phyloP scores from a whole-genome alignment of 2,329 filamentous ascomycete species.

The Colletotrichum ledebouriae region DNA sequence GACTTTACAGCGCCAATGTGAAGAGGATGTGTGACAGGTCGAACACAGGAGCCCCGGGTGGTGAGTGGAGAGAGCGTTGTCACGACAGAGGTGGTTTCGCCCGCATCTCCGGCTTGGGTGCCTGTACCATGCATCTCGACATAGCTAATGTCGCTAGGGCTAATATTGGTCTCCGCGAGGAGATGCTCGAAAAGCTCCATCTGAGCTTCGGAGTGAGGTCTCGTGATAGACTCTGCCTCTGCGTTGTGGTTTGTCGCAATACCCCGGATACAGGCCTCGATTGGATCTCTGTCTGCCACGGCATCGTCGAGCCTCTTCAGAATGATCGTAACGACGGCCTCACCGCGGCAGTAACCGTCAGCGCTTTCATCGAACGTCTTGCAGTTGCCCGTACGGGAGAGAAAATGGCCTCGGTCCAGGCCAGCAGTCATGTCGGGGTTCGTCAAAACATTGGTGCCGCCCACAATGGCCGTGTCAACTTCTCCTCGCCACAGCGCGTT shows the following conservation, averaged over 20 bases:
- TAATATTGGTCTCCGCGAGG: conserved; percentile 44
- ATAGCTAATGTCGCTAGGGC: conserved; percentile 52
- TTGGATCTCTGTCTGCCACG: conserved; percentile 52
- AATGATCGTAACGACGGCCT: conserved; percentile 57
- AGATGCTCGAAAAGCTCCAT: conserved; percentile 54
- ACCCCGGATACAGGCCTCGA: conserved; percentile 54
- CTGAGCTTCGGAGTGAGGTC: conserved; percentile 47
- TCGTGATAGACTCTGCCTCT: conserved; percentile 57
- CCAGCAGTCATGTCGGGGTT: conserved; percentile 85
- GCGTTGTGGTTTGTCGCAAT: conserved; percentile 58
- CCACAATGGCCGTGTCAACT: conserved; percentile 84
- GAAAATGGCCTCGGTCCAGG: conserved; percentile 81
- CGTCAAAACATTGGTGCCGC: conserved; percentile 82
- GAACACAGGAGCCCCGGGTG: background rate
- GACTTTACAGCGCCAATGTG: conserved; percentile 46
- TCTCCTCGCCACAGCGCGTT: conserved; percentile 61
- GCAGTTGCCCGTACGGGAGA: conserved; percentile 81
- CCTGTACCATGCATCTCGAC: conserved; percentile 63
- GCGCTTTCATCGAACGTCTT: conserved; percentile 80
- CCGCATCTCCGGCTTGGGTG: conserved; percentile 46
- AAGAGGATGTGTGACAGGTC: conserved; percentile 40
- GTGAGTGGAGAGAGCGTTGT: conserved; percentile 28
- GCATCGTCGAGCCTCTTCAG: conserved; percentile 58
- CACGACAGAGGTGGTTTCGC: conserved; percentile 44
- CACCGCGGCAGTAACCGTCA: conserved; percentile 63